phyloP scores from a whole-genome alignment of 2,329 filamentous ascomycete genomes.

The Sclerotinia glacialis region DNA sequence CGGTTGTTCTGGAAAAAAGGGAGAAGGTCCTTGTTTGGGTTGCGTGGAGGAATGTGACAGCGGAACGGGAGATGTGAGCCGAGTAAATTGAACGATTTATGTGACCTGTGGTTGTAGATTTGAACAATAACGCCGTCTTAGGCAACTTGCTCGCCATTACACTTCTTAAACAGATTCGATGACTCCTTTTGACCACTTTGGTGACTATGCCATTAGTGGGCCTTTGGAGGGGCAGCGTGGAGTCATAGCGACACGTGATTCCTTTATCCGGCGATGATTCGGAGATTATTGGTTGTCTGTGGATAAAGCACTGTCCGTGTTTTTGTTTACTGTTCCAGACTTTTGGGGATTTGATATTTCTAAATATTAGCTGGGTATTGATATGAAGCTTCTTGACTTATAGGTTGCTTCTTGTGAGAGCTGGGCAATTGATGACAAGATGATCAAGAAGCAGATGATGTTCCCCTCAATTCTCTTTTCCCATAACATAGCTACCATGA shows the following conservation, averaged over 20 bases:
- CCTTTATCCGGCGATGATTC: conserved; percentile 10
- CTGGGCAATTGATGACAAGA: background rate
- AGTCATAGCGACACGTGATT: conserved; percentile 8
- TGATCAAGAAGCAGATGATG: background rate
- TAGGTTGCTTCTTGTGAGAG: background rate
- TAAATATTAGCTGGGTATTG: background rate
- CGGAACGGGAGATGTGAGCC: background rate
- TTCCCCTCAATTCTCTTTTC: background rate
- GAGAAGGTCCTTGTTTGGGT: conserved; percentile 11
- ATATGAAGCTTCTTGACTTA: background rate
- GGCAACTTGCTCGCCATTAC: conserved; percentile 15
- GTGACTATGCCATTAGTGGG: conserved; percentile 7
- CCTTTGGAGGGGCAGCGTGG: background rate
- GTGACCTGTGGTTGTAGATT: background rate
- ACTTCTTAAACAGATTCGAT: background rate
- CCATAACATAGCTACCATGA: background rate
- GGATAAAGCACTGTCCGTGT: background rate
- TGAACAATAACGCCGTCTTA: background rate
- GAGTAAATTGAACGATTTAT: background rate
- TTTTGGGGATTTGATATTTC: background rate
- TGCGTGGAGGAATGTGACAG: background rate
- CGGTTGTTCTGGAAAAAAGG: conserved; percentile 12
- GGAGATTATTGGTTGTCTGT: background rate
- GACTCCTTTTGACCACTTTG: conserved; percentile 10
- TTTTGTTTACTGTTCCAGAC: background rate